phyloP scores from a whole-genome alignment of 306 rosid species.

The Gleditsia sinensis region DNA sequence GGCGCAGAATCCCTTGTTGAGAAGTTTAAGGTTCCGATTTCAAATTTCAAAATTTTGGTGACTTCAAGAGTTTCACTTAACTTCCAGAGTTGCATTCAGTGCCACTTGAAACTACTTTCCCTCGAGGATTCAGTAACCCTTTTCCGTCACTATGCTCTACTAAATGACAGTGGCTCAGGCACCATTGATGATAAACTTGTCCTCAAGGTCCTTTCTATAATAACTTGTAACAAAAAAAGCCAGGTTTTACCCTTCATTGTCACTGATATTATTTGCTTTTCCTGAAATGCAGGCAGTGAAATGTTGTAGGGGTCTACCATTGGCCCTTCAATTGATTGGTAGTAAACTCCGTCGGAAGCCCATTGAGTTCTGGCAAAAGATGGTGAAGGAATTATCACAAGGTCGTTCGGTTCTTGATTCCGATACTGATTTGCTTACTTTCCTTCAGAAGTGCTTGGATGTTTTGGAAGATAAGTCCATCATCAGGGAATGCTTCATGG shows the following conservation, averaged over 20 bases:
- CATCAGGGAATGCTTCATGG: slow-evolving; percentile 65
- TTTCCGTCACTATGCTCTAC: slow-evolving; percentile 50
- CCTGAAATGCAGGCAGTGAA: slow-evolving; percentile 56
- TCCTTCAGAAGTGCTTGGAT: slow-evolving; percentile 61
- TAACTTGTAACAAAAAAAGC: neutral
- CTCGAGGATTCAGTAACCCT: slow-evolving; percentile 50
- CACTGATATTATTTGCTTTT: slow-evolving; percentile 1
- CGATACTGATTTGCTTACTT: slow-evolving; percentile 35
- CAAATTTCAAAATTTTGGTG: slow-evolving; percentile 63
- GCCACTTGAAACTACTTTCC: slow-evolving; percentile 38
- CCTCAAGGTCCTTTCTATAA: slow-evolving; percentile 41
- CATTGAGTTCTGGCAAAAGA: slow-evolving; percentile 46
- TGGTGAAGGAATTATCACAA: slow-evolving; percentile 35
- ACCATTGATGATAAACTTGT: slow-evolving; percentile 38
- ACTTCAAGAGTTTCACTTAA: slow-evolving; percentile 61
- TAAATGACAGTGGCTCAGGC: slow-evolving; percentile 16
- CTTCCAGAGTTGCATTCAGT: slow-evolving; percentile 39
- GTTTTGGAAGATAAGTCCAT: slow-evolving; percentile 40
- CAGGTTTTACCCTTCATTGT: neutral
- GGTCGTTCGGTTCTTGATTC: slow-evolving; percentile 46
- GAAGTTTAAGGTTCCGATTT: slow-evolving; percentile 37
- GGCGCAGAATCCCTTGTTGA: slow-evolving; percentile 51
- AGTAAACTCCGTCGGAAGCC: slow-evolving; percentile 51
- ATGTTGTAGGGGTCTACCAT: slow-evolving; percentile 59
- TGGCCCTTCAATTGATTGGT: slow-evolving; percentile 58